A percentile compares a stretch with the other conserved stretches of the same genome.
Conservation (phyloP, 148 eudicot species). For the Rhododendron vialii region DNA sequence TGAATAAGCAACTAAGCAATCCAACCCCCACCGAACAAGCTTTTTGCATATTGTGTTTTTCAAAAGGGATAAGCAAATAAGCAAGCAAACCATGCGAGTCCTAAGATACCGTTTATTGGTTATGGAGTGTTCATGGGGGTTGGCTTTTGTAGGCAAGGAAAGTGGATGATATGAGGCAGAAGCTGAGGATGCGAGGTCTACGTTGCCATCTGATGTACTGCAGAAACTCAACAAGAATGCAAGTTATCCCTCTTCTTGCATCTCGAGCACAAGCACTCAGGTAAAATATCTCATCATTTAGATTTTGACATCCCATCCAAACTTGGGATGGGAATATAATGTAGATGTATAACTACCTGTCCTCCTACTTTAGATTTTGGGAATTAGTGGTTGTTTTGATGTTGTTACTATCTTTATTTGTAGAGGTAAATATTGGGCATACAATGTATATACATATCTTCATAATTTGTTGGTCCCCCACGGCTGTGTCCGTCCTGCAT, state of each 20-base stretch:
- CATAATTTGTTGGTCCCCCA: background rate
- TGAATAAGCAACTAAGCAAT: background rate
- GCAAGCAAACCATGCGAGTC: background rate
- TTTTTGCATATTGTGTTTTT: background rate
- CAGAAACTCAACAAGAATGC: slow-evolving; percentile 68
- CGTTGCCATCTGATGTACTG: slow-evolving; percentile 85
- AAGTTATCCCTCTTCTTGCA: slow-evolving; percentile 73
- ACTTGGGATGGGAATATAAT: background rate
- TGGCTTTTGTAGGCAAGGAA: slow-evolving; percentile 51
- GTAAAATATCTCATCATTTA: slow-evolving; percentile 19
- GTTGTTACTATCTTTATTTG: background rate
- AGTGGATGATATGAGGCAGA: slow-evolving; percentile 73
- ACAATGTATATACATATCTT: background rate
- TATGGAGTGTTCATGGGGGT: background rate
- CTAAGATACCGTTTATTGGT: background rate
- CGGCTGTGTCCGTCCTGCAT: background rate
- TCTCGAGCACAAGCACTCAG: slow-evolving; percentile 79
- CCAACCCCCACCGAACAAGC: background rate
- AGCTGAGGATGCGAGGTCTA: slow-evolving; percentile 72
- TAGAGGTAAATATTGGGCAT: background rate
- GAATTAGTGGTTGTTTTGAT: background rate
- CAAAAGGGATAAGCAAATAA: background rate
- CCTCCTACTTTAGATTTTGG: background rate
- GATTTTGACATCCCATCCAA: background rate
- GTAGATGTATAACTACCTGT: background rate